Evolutionary conservation across 768 basidiomycete species (phyloP).

Genomic region (Symmetrospora coprosmae): DNA sequence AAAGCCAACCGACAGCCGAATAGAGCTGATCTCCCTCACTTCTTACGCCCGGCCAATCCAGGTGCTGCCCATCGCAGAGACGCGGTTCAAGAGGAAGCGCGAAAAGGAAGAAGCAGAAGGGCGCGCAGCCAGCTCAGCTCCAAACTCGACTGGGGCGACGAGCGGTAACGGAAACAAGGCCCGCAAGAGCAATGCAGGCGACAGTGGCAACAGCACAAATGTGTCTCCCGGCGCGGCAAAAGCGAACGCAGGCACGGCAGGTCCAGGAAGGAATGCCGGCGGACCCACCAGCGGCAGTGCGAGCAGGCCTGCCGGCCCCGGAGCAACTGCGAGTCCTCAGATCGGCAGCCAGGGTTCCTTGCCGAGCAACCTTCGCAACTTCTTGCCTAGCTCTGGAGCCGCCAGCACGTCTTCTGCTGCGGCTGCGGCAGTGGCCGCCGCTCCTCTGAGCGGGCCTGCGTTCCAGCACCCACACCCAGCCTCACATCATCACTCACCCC

Average conservation of each 20-base stretch:
- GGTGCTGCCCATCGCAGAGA: constrained; percentile 96
- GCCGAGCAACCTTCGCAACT: neutral
- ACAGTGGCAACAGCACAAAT: neutral
- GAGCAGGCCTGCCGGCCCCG: neutral
- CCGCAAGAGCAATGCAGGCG: neutral
- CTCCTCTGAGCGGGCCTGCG: no score
- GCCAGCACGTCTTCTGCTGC: no score
- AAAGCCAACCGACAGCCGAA: neutral
- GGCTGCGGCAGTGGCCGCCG: no score
- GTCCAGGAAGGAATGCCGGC: no score
- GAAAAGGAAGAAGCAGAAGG: constrained; percentile 51
- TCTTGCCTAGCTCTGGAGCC: no score
- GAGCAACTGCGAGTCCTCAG: neutral
- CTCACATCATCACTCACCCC: no score
- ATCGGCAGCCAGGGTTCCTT: neutral
- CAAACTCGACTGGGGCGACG: neutral
- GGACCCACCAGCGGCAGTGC: no score
- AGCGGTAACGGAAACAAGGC: neutral
- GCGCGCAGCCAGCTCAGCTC: neutral
- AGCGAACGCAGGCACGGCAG: constrained; percentile 29
- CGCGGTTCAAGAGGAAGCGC: constrained; percentile 94
- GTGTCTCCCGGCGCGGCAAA: neutral
- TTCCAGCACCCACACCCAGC: no score
- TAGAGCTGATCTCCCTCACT: no score
- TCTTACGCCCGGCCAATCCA: neutral